Conservation (phyloP, 106 monocot genomes). For the Dendrobium catenatum region DNA sequence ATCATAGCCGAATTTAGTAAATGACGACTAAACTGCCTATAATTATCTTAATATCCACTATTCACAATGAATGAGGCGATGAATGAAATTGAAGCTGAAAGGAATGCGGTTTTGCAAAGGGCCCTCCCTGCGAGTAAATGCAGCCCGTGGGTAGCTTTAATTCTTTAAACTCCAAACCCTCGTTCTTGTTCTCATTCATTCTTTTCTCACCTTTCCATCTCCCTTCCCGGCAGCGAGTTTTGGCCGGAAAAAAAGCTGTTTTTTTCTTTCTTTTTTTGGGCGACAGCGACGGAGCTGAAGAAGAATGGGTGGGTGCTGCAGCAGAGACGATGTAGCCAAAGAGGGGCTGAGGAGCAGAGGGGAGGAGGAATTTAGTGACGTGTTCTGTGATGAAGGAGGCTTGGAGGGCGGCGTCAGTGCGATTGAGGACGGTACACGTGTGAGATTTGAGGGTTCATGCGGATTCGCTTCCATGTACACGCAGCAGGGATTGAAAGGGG, state of each 20-base stretch:
- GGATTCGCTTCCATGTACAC: slow-evolving; percentile 37
- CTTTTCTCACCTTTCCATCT: background rate
- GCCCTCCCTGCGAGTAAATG: slow-evolving; percentile 2
- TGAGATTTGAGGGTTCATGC: slow-evolving; percentile 28
- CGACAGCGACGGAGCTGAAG: background rate
- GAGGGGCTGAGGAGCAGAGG: background rate
- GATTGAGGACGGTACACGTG: slow-evolving; percentile 16
- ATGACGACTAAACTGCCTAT: background rate
- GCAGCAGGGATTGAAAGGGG: slow-evolving; percentile 56
- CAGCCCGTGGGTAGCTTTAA: background rate
- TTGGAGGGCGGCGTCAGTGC: background rate
- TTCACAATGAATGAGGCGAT: background rate
- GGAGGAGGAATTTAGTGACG: background rate
- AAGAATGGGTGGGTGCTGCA: slow-evolving; percentile 42
- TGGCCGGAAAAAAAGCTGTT: background rate
- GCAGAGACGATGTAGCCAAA: slow-evolving; percentile 5
- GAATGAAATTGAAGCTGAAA: background rate
- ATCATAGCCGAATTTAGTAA: background rate
- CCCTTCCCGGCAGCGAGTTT: background rate
- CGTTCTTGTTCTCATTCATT: background rate
- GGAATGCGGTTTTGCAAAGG: background rate
- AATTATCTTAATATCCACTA: background rate
- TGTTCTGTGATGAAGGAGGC: background rate
- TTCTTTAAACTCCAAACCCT: background rate
- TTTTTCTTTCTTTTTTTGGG: background rate